A percentile compares a stretch with the other conserved stretches of the same genome.
Conservation (phyloP, 768 basidiomycete genomes). For the Pleurotus sapidus region DNA sequence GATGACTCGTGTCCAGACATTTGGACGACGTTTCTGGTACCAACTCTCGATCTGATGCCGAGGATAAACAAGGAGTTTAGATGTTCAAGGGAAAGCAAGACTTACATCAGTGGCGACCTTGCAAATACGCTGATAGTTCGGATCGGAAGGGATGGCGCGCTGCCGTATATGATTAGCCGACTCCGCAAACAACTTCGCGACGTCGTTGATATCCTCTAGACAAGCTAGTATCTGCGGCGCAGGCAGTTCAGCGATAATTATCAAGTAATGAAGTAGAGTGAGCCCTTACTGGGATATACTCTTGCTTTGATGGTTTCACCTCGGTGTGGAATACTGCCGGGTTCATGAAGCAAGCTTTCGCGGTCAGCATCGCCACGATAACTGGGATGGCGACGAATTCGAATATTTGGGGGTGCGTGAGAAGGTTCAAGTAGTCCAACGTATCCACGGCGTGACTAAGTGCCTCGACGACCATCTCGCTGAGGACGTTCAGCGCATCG, state of each 20-base stretch:
- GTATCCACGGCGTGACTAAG: slow-evolving; percentile 1
- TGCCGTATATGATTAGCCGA: neutral
- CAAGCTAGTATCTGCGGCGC: neutral
- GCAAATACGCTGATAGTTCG: neutral
- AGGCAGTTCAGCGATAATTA: neutral
- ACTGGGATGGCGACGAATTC: neutral
- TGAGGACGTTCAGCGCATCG: neutral
- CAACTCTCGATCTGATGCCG: neutral
- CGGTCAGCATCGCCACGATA: neutral
- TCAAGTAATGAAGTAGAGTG: neutral
- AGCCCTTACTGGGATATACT: neutral
- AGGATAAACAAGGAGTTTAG: no score
- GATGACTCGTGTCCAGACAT: neutral
- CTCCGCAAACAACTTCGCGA: neutral
- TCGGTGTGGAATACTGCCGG: neutral
- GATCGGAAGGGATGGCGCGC: neutral
- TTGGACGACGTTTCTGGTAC: neutral
- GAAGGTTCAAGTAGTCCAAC: neutral
- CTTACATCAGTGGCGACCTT: neutral
- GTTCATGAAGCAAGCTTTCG: slow-evolving; percentile 1
- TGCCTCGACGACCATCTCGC: slow-evolving; percentile 4
- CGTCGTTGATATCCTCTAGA: neutral
- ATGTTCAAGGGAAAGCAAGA: no score
- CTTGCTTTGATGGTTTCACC: neutral
- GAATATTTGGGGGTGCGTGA: neutral